Conservation (phyloP, 345 rosid species). For the Geranium rotundifolium region DNA sequence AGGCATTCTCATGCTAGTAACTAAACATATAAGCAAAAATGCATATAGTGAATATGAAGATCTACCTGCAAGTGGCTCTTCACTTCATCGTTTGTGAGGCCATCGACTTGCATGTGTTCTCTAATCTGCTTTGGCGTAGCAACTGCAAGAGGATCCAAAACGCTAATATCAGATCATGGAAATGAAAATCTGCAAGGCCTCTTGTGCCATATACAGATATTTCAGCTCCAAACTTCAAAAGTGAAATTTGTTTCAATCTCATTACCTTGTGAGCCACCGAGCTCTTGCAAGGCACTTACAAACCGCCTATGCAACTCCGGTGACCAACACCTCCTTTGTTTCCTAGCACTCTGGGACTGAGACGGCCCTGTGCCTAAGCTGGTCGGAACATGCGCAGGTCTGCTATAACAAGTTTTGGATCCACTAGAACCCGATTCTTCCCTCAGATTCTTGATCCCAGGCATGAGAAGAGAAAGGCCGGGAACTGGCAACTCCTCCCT, state of each 20-base stretch:
- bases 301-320: conserved; percentile 34
- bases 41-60: background rate
- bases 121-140: conserved; percentile 98
- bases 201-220: background rate
- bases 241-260: background rate
- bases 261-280: conserved; percentile 38
- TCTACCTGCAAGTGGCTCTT: conserved; percentile 95
- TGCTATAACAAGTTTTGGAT: background rate
- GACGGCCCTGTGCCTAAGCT: background rate
- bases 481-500: conserved; percentile 21
- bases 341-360: conserved; percentile 17
- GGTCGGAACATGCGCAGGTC: background rate
- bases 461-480: conserved; percentile 41
- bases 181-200: conserved; percentile 3
- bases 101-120: conserved; percentile 92
- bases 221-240: background rate
- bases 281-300: conserved; percentile 29
- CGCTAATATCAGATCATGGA: conserved; percentile 4
- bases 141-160: conserved; percentile 38
- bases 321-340: conserved; percentile 39
- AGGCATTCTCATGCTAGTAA: background rate
- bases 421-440: conserved; percentile 43
- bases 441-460: conserved; percentile 37
- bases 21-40: background rate
- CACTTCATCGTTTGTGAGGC: conserved; percentile 96